Base-by-base conservation (phyloP, 108 stramenopile genomes). In the Pseudonitzschia multistriata region DNA sequence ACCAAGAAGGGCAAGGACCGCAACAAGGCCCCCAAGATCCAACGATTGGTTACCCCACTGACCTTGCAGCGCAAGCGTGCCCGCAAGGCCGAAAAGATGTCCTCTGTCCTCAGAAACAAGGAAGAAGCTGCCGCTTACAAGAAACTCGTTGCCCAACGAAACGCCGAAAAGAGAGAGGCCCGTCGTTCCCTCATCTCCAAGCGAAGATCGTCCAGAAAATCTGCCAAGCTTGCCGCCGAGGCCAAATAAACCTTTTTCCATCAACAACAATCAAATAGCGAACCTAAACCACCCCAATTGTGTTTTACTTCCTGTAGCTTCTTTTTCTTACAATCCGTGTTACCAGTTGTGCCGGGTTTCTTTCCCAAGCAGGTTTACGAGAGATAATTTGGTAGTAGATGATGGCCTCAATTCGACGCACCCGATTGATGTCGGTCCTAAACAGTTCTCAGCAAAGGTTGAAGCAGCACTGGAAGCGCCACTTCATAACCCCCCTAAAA, bases 21-120 rank as follows among this genome's bases (percentile, higher is more conserved):
- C 33, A 82, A 87, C 79, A 98, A 98, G 93, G 79, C 93, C 35
- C 97, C 99, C 84, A 97, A 98, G 84, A 98, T 99, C 87, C 99
- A 99, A 83, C 97, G 99, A 76, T 84, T 99, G 36, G 88, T 99
- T 56, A 99, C 99, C 69, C 99, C 99, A 19, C 73, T 95, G 62
- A 80, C 74, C 55, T 83, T 99, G 67, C 97, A 97, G 83, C 94
- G 96, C 86, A 99, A 98, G 95, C 87, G 94, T 47, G 85, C 82
- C 54, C 80, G 89, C 72, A 90, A 90, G 85, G 85, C 90, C 19
- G 80, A 77, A 57, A 93, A 92, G 92, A 55, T 91, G 74, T 76
- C 69, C 53, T 70, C 68, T 66, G 79, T 92, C 40, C 82, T 87
- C 53, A 78, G 89, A 81, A 86, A 78, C 82, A 92, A 92, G 90